Evolutionary conservation across 768 basidiomycete species (phyloP).

Genomic region (Candolleomyces eurysporus): DNA sequence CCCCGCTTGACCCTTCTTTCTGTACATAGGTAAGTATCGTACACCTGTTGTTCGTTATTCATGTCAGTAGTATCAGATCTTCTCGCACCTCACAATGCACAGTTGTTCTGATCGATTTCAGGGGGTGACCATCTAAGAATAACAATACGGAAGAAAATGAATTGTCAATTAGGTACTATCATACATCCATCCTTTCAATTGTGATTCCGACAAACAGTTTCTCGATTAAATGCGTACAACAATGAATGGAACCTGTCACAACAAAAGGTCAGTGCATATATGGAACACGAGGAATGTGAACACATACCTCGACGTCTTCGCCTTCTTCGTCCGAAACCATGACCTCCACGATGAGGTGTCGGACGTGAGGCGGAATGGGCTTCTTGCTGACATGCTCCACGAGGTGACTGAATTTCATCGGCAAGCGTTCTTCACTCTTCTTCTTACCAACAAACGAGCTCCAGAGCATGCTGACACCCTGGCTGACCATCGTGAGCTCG

Average conservation of each 20-base stretch:
- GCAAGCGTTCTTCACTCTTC: slow-evolving; percentile 89
- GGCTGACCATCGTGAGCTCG: slow-evolving; percentile 92
- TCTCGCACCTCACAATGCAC: slow-evolving; percentile 2
- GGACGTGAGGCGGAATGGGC: slow-evolving; percentile 78
- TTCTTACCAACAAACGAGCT: slow-evolving; percentile 89
- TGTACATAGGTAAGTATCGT: slow-evolving; percentile 17
- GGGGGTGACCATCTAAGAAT: not conserved
- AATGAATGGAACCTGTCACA: slow-evolving; percentile 74
- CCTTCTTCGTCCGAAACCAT: slow-evolving; percentile 91
- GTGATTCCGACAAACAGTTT: not conserved
- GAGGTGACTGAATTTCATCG: slow-evolving; percentile 87
- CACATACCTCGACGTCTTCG: slow-evolving; percentile 88
- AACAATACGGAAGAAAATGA: not conserved
- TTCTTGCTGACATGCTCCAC: slow-evolving; percentile 96
- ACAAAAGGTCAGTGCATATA: not conserved
- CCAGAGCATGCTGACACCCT: slow-evolving; percentile 98
- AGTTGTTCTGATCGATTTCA: slow-evolving; percentile 8
- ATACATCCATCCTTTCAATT: not conserved
- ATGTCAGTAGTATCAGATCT: slow-evolving; percentile 18
- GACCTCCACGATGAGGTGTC: slow-evolving; percentile 87
- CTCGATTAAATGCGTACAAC: slow-evolving; percentile 56
- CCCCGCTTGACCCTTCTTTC: slow-evolving; percentile 20
- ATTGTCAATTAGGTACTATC: not conserved
- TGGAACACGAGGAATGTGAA: not conserved
- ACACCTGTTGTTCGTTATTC: slow-evolving; percentile 8